Percentiles rank a stretch among this genome's conserved stretches.
phyloP scores from a whole-genome alignment of 2,329 filamentous ascomycete genomes.

The Penicillium sp. region DNA sequence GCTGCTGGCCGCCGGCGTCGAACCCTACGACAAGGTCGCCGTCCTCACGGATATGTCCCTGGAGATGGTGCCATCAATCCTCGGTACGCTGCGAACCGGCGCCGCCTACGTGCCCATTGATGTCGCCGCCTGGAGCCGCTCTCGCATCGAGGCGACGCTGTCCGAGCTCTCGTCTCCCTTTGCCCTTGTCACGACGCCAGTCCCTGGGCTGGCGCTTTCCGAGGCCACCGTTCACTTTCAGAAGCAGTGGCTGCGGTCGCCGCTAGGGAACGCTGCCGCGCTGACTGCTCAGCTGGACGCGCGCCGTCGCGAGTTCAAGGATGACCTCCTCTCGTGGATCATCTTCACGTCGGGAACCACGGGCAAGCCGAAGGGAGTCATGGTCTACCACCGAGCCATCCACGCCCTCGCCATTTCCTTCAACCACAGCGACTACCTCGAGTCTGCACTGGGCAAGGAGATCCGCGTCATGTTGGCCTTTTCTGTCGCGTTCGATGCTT shows the following conservation, averaged over 20 bases:
- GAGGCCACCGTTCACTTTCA: too few relatives aligned
- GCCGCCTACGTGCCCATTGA: slow-evolving; percentile 1
- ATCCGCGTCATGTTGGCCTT: slow-evolving; percentile 17
- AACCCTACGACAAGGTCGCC: too few relatives aligned
- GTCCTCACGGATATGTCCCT: not conserved
- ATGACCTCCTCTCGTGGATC: slow-evolving; percentile 2
- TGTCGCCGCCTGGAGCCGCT: not conserved
- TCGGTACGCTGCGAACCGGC: not conserved
- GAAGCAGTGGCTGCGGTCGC: too few relatives aligned
- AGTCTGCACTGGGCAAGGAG: slow-evolving; percentile 2
- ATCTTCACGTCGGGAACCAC: slow-evolving; percentile 24
- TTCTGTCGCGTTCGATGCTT: slow-evolving; percentile 33
- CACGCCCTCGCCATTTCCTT: slow-evolving; percentile 3
- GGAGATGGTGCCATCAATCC: not conserved
- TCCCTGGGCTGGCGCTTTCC: not conserved
- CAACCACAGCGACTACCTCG: slow-evolving; percentile 1
- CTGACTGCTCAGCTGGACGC: too few relatives aligned
- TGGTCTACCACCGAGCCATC: slow-evolving; percentile 4
- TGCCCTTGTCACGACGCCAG: not conserved
- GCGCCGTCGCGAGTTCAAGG: too few relatives aligned
- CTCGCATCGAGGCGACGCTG: not conserved
- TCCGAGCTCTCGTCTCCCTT: not conserved
- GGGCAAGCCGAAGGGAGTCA: slow-evolving; percentile 20
- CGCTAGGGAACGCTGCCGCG: too few relatives aligned
- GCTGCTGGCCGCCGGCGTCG: too few relatives aligned